phyloP scores from a whole-genome alignment of 257 asterid species.

The Nicotiana tabacum region DNA sequence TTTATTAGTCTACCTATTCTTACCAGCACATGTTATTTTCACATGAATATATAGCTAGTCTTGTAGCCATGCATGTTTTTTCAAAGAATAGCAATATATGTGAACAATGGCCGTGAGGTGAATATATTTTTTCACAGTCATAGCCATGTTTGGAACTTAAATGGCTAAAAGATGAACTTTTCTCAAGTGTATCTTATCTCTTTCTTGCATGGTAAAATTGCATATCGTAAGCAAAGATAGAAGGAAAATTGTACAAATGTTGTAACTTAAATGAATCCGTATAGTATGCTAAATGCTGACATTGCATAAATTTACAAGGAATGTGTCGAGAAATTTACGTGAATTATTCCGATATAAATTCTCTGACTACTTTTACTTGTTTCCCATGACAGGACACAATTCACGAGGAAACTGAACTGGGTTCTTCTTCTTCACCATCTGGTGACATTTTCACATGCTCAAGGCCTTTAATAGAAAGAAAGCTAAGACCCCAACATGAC shows the following conservation, averaged over 20 bases:
- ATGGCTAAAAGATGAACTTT: too few species aligned
- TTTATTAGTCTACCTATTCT: background rate
- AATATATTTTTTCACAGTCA: background rate
- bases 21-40: background rate
- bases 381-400: conserved; percentile 42
- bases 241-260: too few species aligned
- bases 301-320: background rate
- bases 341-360: background rate
- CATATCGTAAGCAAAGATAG: too few species aligned
- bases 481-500: conserved; percentile 74
- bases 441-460: conserved; percentile 64
- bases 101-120: background rate
- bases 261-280: too few species aligned
- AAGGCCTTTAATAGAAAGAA: conserved; percentile 56
- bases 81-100: too few species aligned
- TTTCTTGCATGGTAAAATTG: background rate
- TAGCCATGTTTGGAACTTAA: background rate
- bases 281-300: too few species aligned
- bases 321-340: background rate
- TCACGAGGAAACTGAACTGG: conserved; percentile 59
- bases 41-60: background rate
- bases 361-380: conserved; percentile 15
- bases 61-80: too few species aligned
- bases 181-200: background rate
- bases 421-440: conserved; percentile 47